Percentiles rank a stretch among this genome's conserved stretches.
Evolutionary conservation across 345 rosid species (phyloP).

Genomic region (Rhizophora mangle): DNA sequence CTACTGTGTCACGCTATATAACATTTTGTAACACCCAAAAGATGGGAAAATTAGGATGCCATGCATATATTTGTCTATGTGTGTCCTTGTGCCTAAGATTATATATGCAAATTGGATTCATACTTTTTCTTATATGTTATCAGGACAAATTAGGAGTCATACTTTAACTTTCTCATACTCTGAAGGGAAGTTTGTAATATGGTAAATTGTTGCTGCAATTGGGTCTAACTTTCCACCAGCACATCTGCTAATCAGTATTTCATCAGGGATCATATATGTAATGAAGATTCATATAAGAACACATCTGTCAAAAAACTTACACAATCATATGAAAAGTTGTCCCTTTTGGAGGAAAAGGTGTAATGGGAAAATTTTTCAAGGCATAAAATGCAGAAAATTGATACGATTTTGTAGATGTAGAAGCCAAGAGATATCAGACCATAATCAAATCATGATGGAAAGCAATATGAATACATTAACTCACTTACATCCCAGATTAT

Average conservation of each 20-base stretch:
- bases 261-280: constrained; percentile 33
- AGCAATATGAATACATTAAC: background rate
- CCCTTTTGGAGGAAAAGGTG: background rate
- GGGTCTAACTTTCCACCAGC: constrained; percentile 84
- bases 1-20: no score
- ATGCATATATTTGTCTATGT: no score
- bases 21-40: background rate
- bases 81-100: background rate
- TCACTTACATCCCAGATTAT: constrained; percentile 61
- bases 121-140: constrained; percentile 86
- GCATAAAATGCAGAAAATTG: background rate
- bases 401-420: background rate
- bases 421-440: background rate
- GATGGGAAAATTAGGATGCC: background rate
- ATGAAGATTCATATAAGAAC: constrained; percentile 16
- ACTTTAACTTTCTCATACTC: constrained; percentile 65
- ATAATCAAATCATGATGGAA: background rate
- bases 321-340: no score
- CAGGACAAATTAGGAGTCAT: constrained; percentile 74
- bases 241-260: constrained; percentile 81
- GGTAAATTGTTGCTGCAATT: constrained; percentile 70
- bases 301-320: no score
- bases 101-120: background rate
- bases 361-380: background rate
- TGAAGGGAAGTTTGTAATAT: constrained; percentile 60